A percentile compares a stretch with the other conserved stretches of the same genome.
Conservation (phyloP, 148 eudicot genomes). For the Diospyros kaki region DNA sequence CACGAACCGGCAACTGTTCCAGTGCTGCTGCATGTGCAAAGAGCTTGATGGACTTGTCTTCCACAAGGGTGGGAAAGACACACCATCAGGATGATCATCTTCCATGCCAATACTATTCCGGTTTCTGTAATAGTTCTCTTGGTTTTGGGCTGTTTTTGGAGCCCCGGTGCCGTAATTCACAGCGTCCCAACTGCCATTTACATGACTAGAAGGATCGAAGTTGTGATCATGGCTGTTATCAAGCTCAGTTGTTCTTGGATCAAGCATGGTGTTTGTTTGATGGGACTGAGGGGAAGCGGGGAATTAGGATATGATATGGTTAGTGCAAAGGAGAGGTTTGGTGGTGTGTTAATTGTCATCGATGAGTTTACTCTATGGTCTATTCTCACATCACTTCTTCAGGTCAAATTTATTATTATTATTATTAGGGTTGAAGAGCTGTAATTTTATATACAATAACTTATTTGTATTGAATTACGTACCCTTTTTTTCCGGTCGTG, state of each 20-base stretch:
- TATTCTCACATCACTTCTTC: too few relatives aligned
- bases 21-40: constrained; percentile 1
- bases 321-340: too few relatives aligned
- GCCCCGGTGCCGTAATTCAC: constrained; percentile 17
- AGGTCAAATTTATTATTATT: too few relatives aligned
- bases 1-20: constrained; percentile 18
- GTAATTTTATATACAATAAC: too few relatives aligned
- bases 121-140: constrained; percentile 4
- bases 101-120: not conserved
- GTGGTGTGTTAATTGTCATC: too few relatives aligned
- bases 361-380: too few relatives aligned
- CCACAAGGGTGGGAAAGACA: constrained; percentile 73
- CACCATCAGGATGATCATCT: constrained; percentile 20
- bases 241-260: constrained; percentile 29
- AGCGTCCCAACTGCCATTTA: constrained; percentile 17
- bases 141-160: constrained; percentile 23
- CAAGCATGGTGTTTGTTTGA: constrained; percentile 33
- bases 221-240: constrained; percentile 31
- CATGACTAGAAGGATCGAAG: constrained; percentile 29
- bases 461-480: too few relatives aligned
- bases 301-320: not conserved
- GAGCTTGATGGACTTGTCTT: constrained; percentile 23
- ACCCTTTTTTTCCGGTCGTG: too few relatives aligned
- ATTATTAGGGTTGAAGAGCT: too few relatives aligned
- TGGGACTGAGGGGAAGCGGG: constrained; percentile 5